Evolutionary conservation across 2,329 filamentous ascomycete genomes (phyloP).

Genomic region (Claviceps digitariae): DNA sequence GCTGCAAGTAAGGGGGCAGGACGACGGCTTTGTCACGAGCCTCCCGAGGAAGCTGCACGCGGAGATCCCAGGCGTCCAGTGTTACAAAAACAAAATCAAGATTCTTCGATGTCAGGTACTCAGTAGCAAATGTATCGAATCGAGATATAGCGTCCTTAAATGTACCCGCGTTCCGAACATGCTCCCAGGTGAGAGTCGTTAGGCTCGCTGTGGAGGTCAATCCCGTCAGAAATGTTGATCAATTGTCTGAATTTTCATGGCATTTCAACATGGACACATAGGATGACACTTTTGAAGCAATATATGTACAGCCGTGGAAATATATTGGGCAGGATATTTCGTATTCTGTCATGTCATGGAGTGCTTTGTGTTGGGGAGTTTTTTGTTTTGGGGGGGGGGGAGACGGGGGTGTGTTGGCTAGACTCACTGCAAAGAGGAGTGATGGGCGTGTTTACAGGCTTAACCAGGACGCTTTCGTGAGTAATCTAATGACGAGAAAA

Average conservation of each 20-base stretch:
- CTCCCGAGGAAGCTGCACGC: conserved; percentile 92
- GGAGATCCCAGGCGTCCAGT: conserved; percentile 94
- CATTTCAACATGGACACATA: neutral
- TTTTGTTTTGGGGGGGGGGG: too few relatives aligned
- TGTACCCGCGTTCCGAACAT: conserved; percentile 91
- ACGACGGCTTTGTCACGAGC: conserved; percentile 97
- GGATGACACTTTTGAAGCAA: neutral
- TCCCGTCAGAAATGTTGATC: neutral
- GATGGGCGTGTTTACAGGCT: conserved; percentile 96
- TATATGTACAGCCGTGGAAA: neutral
- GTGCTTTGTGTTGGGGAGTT: conserved; percentile 9
- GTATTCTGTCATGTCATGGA: neutral
- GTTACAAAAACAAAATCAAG: conserved; percentile 97
- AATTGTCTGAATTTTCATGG: neutral
- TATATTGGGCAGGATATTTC: neutral
- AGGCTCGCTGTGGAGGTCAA: conserved; percentile 59
- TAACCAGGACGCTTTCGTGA: conserved; percentile 91
- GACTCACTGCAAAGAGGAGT: conserved; percentile 96
- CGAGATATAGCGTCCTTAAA: conserved; percentile 94
- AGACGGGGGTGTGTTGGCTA: conserved; percentile 4
- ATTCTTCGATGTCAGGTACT: conserved; percentile 82
- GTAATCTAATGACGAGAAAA: conserved; percentile 50
- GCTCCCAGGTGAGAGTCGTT: conserved; percentile 97
- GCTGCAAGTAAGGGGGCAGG: conserved; percentile 89
- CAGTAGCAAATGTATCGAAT: conserved; percentile 85